Evolutionary conservation across 202 grass and related monocot genomes (phyloP), one percentile per base, ranked within the genome.

Genomic region (Cymbopogon flexuosus): DNA sequence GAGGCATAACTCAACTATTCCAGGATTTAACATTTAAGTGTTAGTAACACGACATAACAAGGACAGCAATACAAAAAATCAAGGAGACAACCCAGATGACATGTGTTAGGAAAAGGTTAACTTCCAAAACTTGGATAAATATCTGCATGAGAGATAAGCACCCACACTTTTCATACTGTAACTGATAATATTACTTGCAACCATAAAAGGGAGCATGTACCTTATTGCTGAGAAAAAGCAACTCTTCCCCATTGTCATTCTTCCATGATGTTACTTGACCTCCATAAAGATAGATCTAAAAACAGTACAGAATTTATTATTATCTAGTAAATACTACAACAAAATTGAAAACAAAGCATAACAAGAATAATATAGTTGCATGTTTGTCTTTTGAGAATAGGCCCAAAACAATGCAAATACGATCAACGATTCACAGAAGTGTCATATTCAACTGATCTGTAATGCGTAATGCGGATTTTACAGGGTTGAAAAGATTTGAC

Each of bases 261-360:
- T 97, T 97, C 93, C 93, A 97, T 19, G 93, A 97, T 37, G 83
- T 89, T 81, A 97, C 93, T 88, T 97, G 93, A 64, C 88, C 93
- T 79, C 93, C 93, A 86, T 91, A 93, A 70, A 93, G 86, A 76
- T 59, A 81, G 30, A 97, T 52, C 93, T 97, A 69, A 36, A 7
- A 85, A 54, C 0, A 70, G 5, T 31, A 35, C 3, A 18, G 33
- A 6, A 33, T 27, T 30, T 46, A 23, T 72, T 46, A 23, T 72
- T 29, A 81, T 57, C 64, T 72, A 71, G 35, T 42, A 0, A 35
- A 23, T 41, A 41, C 8, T 41, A 41, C 2, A 8, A 19, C 15
- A 8, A 47, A 41, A 15, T 23, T 21, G 4, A 31, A 65, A 63
- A 70, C 43, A 6, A 82, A 73, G 33, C 34, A 54, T 18, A 21